Base-by-base conservation (phyloP, 345 rosid species). In the Citrus maxima region DNA sequence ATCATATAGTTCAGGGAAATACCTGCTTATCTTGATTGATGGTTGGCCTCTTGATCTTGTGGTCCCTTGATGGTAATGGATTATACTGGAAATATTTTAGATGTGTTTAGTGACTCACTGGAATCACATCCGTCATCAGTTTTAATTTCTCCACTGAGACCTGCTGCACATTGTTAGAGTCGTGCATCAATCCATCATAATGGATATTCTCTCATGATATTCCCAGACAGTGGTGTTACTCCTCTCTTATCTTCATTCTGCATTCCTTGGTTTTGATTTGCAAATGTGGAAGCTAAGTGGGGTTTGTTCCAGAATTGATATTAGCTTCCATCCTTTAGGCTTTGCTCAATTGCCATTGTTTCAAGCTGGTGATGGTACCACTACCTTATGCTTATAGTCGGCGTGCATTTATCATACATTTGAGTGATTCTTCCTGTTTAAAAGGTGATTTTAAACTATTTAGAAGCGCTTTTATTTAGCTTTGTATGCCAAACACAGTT, bases 141-240 rank as follows among this genome's bases (percentile, higher is more conserved):
- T 24, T 18, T 27, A 61, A 10, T 27, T 59, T 9, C 8, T 28
- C 28, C 77, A 4, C 7, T 27, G 40, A 61, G 42, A 60, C 58
- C 42, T 25, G 30, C 69, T 27, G 70, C 61, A 30, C 70, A 46
- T 30, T 63, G 70, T 49, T 46, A 35, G 30, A 63, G 10, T 27
- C 5, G 0, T 63, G 3, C 71, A 46, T 61, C 61, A 38, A 9
- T 27, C 28, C 51, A 19, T 72, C 71, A 35, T 14, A 19, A 80
- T 18, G 76, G 79, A 63, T 75, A 82, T 76, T 71, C 79, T 25
- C 83, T 69, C 61, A 18, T 30, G 65, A 76, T 55, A 71, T 76
- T 76, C 73, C 27, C 9, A 32, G 54, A 3, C 49, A 13, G 10
- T 14, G 71, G 58, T 24, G 28, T 10, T n/a, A 0, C 40, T 8